Evolutionary conservation across 306 rosid species (phyloP).

Genomic region (Sphenostylis stenocarpa): DNA sequence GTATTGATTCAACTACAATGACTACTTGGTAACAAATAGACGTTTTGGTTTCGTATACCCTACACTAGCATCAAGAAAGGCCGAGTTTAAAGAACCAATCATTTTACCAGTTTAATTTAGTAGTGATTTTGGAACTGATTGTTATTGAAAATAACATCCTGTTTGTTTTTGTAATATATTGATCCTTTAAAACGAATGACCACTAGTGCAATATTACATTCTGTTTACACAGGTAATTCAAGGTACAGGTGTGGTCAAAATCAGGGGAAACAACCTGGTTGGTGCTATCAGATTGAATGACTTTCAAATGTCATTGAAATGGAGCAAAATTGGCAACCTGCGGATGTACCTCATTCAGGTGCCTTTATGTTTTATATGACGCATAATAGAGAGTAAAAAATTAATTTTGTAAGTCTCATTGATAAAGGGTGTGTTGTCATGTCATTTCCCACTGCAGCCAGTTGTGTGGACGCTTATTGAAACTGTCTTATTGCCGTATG

Average conservation of each 20-base stretch:
- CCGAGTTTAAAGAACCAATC: neutral
- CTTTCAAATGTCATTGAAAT: constrained; percentile 76
- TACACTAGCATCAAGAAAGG: neutral
- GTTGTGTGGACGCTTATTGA: constrained; percentile 64
- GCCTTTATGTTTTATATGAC: neutral
- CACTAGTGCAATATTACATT: neutral
- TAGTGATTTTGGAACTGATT: neutral
- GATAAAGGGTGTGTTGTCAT: constrained; percentile 12
- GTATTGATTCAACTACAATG: neutral
- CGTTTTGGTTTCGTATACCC: neutral
- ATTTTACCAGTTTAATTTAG: neutral
- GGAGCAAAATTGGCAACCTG: constrained; percentile 85
- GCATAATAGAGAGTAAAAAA: neutral
- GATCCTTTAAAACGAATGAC: constrained; percentile 11
- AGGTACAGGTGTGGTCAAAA: constrained; percentile 58
- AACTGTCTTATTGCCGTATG: constrained; percentile 72
- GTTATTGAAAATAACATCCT: too few relatives aligned
- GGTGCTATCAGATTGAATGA: constrained; percentile 60
- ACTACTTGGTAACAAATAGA: neutral
- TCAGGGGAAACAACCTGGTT: constrained; percentile 71
- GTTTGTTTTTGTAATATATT: neutral
- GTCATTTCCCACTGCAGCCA: constrained; percentile 59
- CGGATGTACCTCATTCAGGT: constrained; percentile 84
- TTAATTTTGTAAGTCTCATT: neutral
- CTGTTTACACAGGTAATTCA: constrained; percentile 57